phyloP scores from a whole-genome alignment of 2,329 filamentous ascomycete species.

The Mariannaea sp. region DNA sequence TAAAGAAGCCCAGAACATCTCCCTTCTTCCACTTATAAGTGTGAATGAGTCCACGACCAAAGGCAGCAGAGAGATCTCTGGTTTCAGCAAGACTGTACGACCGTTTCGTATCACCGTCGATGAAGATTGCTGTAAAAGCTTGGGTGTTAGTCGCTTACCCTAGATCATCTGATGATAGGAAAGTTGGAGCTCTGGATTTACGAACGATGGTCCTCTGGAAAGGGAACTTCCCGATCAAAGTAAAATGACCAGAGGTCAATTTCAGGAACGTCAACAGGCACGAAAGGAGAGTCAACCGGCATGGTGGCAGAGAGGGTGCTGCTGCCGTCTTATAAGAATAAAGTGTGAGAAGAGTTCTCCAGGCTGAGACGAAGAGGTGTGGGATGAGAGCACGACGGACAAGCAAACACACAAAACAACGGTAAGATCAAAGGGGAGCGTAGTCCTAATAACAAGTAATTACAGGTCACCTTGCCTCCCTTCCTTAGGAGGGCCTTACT shows the following conservation, averaged over 20 bases:
- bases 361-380: too few species aligned
- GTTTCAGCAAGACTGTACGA: slow-evolving; percentile 74
- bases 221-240: slow-evolving; percentile 72
- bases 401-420: too few species aligned
- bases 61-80: slow-evolving; percentile 68
- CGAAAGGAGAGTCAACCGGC: slow-evolving; percentile 72
- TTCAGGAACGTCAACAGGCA: slow-evolving; percentile 70
- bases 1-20: slow-evolving; percentile 81
- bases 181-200: not conserved
- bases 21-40: slow-evolving; percentile 79
- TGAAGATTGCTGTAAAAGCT: slow-evolving; percentile 68
- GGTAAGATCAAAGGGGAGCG: too few species aligned
- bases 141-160: slow-evolving; percentile 5
- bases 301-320: slow-evolving; percentile 50
- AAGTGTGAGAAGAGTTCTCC: too few species aligned
- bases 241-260: slow-evolving; percentile 79
- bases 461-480: too few species aligned
- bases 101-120: slow-evolving; percentile 71
- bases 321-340: too few species aligned
- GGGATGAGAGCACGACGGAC: too few species aligned
- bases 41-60: slow-evolving; percentile 78
- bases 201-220: slow-evolving; percentile 74
- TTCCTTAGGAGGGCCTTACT: too few species aligned
- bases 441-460: too few species aligned
- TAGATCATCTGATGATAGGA: not conserved